Evolutionary conservation across 495 filamentous ascomycete species (phyloP), one percentile per base, ranked within the genome.

Genomic region (Penicillium angulare): DNA sequence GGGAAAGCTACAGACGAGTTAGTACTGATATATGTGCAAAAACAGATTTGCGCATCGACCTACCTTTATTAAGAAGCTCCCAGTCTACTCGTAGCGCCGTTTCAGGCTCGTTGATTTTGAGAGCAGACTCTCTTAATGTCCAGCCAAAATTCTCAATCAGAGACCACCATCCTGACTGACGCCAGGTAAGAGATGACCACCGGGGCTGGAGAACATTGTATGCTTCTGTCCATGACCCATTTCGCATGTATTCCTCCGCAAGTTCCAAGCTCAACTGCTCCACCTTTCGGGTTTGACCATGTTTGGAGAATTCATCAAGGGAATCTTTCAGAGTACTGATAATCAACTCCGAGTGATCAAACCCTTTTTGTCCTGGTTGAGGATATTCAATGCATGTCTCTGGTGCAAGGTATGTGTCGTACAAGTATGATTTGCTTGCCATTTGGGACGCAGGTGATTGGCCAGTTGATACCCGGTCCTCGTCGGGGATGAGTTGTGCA

Each of bases 321-420:
- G 89, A 83, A 41, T 76, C 75, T 50, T 78, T 74, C 26, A 91
- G 61, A 8, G 79, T 78, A 34, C 76, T 71, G 7, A 85, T 56
- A 17, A 91, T 87, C 31, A 88, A 54, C 22, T 61, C 53, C 17
- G 80, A 79, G 64, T 93, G 88, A 55, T 90, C 74, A 50, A 84
- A 79, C 2, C 81, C 83, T 16, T 55, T 59, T 7, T 56, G 34
- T n/a, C 74, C 78, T 23, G 74, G 53, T 15, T 84, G 58, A 7
- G 86, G 80, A 41, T 69, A 80, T 64, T 96, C 92, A 43, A 86
- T 67, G 51, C 89, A 78, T 1, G 90, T 86, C 23, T 87, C 81
- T 0, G 86, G 86, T 21, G 86, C 91, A 59, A 97, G 81, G 66
- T 95, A 97, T 8, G 83, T 87, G 62, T 97, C 92, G 62, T 95